A percentile compares a stretch with the other conserved stretches of the same genome.
Conservation (phyloP, 306 rosid species). For the Pyrus betulifolia region DNA sequence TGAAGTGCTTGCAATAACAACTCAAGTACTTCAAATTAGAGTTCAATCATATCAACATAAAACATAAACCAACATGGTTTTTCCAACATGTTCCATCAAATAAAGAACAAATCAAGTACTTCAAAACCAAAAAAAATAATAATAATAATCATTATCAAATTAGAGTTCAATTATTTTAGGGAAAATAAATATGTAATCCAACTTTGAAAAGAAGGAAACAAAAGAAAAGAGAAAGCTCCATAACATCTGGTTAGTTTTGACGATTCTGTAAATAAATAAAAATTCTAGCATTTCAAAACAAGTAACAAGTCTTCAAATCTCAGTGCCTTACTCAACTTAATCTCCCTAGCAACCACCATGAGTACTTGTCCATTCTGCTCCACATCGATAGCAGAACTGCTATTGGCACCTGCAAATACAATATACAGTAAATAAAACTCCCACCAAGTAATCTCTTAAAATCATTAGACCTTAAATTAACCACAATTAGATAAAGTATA, state of each 20-base stretch:
- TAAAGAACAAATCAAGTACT: too few relatives aligned
- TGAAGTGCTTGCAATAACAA: too few relatives aligned
- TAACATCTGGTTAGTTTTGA: too few relatives aligned
- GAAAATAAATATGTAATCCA: neutral
- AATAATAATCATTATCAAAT: too few relatives aligned
- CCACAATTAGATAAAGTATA: neutral
- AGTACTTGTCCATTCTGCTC: constrained; percentile 22
- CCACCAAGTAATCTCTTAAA: too few relatives aligned
- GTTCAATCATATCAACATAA: too few relatives aligned
- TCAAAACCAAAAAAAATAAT: too few relatives aligned
- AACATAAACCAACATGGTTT: too few relatives aligned
- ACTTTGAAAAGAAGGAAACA: neutral
- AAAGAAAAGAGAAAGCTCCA: neutral
- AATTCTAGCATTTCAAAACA: neutral
- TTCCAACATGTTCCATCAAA: too few relatives aligned
- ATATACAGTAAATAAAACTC: neutral
- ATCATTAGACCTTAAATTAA: neutral
- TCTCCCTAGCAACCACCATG: constrained; percentile 32
- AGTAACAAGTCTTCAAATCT: neutral
- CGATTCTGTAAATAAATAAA: neutral
- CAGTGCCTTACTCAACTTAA: neutral
- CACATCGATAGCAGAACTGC: constrained; percentile 50
- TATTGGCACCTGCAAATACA: constrained; percentile 40
- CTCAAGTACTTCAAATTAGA: too few relatives aligned
- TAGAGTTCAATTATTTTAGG: too few relatives aligned